phyloP scores from a whole-genome alignment of 495 filamentous ascomycete genomes.

The Cenococcum geophilum region DNA sequence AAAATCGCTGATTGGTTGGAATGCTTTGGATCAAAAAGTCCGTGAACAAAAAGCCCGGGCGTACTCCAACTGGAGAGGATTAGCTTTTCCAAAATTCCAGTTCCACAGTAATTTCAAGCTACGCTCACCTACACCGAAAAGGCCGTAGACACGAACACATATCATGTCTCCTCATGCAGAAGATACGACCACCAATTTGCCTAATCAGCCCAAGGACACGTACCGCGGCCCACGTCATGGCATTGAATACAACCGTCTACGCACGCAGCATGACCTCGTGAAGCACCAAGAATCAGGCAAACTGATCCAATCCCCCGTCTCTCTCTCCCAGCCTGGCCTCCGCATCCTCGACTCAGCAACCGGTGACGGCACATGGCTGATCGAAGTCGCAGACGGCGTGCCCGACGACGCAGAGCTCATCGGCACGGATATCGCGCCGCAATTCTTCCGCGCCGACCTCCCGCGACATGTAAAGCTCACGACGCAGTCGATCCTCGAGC shows the following conservation, averaged over 20 bases:
- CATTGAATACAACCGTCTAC: conserved; percentile 4
- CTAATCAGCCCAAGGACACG: background rate
- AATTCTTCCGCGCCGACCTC: conserved; percentile 6
- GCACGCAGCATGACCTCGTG: conserved; percentile 10
- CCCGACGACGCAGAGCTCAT: conserved; percentile 1
- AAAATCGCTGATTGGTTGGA: background rate
- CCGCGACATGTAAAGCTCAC: conserved; percentile 14
- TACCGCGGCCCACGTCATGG: conserved; percentile 6
- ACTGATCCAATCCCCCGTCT: conserved; percentile 3
- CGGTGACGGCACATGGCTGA: conserved; percentile 15
- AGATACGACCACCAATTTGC: background rate
- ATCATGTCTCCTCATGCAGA: conserved; percentile 1
- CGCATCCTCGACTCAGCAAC: conserved; percentile 53
- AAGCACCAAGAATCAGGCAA: background rate
- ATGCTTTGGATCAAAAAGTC: background rate
- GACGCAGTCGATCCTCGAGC: conserved; percentile 8
- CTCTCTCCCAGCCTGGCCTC: conserved; percentile 42
- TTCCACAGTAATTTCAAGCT: background rate
- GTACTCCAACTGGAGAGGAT: background rate
- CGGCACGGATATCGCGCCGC: conserved; percentile 13
- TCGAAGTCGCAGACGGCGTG: background rate
- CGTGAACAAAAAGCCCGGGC: background rate
- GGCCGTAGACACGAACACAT: background rate
- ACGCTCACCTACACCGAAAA: background rate
- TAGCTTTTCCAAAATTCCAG: background rate